These are phyloP conservation scores for Colletotrichum sp. DNA, from an alignment of 2,329 filamentous ascomycete genomes.

Conservation along the genomic window DNA sequence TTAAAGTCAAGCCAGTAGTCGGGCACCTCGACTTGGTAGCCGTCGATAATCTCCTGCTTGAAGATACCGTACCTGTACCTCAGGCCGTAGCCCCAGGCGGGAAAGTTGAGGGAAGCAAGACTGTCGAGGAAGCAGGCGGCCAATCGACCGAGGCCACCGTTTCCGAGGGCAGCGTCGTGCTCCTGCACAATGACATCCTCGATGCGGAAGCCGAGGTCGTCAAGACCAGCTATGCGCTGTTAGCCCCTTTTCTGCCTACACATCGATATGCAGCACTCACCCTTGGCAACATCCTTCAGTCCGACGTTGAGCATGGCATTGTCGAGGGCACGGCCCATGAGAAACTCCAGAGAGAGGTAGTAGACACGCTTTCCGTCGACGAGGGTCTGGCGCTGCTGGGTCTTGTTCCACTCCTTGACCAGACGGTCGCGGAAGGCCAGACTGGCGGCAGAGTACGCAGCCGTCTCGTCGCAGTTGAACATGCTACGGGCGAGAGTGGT, in stretches of 20 bases:
- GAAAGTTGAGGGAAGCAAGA: conserved; percentile 90
- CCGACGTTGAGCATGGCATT: conserved; percentile 98
- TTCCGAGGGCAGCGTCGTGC: conserved; percentile 94
- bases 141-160: conserved; percentile 91
- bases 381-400: conserved; percentile 94
- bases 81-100: conserved; percentile 96
- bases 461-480: conserved; percentile 97
- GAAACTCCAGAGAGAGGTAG: conserved; percentile 95
- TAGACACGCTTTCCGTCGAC: conserved; percentile 93
- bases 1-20: conserved; percentile 99
- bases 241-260: background rate
- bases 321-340: conserved; percentile 96
- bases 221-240: conserved; percentile 71
- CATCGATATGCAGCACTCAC: conserved; percentile 49
- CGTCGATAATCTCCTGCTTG: conserved; percentile 98
- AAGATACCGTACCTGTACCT: conserved; percentile 98
- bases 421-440: conserved; percentile 92
- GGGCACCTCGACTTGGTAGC: conserved; percentile 96
- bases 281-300: conserved; percentile 81
- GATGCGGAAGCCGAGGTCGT: conserved; percentile 92
- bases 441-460: conserved; percentile 89
- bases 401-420: conserved; percentile 97
- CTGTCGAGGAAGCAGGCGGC: conserved; percentile 98
- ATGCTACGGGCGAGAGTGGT: conserved; percentile 94
- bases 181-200: conserved; percentile 96